Evolutionary conservation across 495 filamentous ascomycete genomes (phyloP), one percentile per base, ranked within the genome.

Genomic region (Lentithecium fluviatile): DNA sequence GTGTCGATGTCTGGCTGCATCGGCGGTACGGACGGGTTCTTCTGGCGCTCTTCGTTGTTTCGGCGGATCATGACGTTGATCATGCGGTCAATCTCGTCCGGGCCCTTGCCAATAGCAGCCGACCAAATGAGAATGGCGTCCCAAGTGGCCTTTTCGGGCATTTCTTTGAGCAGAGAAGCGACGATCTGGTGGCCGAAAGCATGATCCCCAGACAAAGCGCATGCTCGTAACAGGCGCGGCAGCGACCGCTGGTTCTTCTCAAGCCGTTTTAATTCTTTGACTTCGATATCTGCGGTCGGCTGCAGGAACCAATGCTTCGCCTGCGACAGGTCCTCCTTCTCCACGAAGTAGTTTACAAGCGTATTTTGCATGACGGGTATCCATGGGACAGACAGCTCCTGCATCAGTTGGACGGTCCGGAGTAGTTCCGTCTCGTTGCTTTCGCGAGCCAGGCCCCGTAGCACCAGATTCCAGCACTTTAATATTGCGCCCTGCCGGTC

Each of bases 41-140:
- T 52, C 54, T 42, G 56, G 29, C 23, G 25, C 21, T 13, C 58
- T 23, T 79, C 70, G 29, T 73, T 67, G 15, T 78, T 77, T 6
- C 69, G 71, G 59, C 79, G 74, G 6, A 69, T 62, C 78, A 90
- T 86, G 46, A 86, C 77, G 5, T 78, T 64, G 55, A 92, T 77
- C 79, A 89, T 88, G 46, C 80, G 77, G 51, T 83, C 83, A 29
- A 95, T 78, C 45, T 86, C 84, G 62, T 88, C 83, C 5, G 87
- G 83, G 11, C 83, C 83, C 68, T 82, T 87, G 8, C 85, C 86
- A 60, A 86, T 81, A 12, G 85, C 79, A 12, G 86, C 87, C 24
- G 89, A 84, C 88, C 88, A 95, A 47, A 88, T 81, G 42, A 96
- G 79, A 6, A 86, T 74, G 29, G 86, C 78, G 63, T 91, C 84